Conservation (phyloP, 805 yeast genomes). For the Candida patagonica region DNA sequence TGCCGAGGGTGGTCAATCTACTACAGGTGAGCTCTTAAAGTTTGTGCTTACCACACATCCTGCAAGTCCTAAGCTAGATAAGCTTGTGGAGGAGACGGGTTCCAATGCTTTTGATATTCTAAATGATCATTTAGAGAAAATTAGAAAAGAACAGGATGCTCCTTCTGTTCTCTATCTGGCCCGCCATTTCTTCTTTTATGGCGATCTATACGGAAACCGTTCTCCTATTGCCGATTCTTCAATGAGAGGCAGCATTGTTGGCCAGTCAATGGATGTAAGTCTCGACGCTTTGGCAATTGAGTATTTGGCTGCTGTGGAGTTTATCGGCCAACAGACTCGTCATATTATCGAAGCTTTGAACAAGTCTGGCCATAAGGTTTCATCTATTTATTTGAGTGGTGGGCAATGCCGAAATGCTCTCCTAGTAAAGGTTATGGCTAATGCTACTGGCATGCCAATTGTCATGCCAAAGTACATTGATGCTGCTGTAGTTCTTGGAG, state of each 20-base stretch:
- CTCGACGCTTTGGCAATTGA: slow-evolving; percentile 76
- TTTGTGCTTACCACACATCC: slow-evolving; percentile 86
- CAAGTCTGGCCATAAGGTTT: slow-evolving; percentile 65
- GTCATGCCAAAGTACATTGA: slow-evolving; percentile 92
- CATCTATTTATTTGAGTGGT: slow-evolving; percentile 81
- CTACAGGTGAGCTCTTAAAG: slow-evolving; percentile 90
- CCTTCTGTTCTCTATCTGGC: slow-evolving; percentile 76
- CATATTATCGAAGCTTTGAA: slow-evolving; percentile 87
- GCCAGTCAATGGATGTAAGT: slow-evolving; percentile 84
- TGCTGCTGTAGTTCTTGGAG: slow-evolving; percentile 94
- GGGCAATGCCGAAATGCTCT: slow-evolving; percentile 94
- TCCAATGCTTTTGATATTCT: slow-evolving; percentile 74
- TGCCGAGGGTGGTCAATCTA: slow-evolving; percentile 98
- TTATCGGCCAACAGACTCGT: slow-evolving; percentile 94
- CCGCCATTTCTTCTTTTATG: slow-evolving; percentile 81
- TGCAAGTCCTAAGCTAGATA: slow-evolving; percentile 64
- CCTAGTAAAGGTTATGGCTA: slow-evolving; percentile 82
- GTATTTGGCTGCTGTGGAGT: slow-evolving; percentile 92
- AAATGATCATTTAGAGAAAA: slow-evolving; percentile 61
- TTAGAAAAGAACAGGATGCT: slow-evolving; percentile 46
- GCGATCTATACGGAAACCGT: slow-evolving; percentile 94
- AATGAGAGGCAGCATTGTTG: slow-evolving; percentile 89
- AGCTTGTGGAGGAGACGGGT: slow-evolving; percentile 50
- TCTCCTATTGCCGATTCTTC: slow-evolving; percentile 94
- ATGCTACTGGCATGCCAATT: slow-evolving; percentile 85